phyloP scores from a whole-genome alignment of 2,329 filamentous ascomycete genomes.

The Phialemoniopsis sp. region DNA sequence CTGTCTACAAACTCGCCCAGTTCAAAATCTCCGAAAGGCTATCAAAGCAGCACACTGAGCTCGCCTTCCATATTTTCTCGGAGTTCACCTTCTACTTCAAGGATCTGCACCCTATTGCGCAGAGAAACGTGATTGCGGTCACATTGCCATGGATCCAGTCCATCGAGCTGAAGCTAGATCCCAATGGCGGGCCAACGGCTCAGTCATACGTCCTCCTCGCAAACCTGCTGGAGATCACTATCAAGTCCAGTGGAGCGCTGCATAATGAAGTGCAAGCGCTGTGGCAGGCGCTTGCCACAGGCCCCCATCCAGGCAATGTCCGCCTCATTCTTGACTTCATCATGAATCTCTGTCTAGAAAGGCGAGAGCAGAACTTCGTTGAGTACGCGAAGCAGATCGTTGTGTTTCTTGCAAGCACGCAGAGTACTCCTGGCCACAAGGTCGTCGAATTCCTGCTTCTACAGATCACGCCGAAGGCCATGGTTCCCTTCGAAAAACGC shows the following conservation, averaged over 20 bases:
- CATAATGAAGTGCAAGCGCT: slow-evolving; percentile 97
- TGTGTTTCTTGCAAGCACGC: slow-evolving; percentile 85
- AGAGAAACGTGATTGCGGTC: slow-evolving; percentile 90
- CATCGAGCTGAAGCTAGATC: slow-evolving; percentile 87
- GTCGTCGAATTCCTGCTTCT: slow-evolving; percentile 91
- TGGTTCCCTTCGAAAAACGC: slow-evolving; percentile 86
- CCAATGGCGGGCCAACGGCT: slow-evolving; percentile 84
- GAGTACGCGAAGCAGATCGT: slow-evolving; percentile 98
- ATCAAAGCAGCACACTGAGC: slow-evolving; percentile 80
- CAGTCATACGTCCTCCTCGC: slow-evolving; percentile 92
- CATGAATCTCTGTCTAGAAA: slow-evolving; percentile 87
- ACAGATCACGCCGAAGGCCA: slow-evolving; percentile 91
- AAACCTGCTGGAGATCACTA: slow-evolving; percentile 94
- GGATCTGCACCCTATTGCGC: slow-evolving; percentile 73
- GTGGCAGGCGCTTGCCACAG: slow-evolving; percentile 94
- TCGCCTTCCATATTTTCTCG: slow-evolving; percentile 92
- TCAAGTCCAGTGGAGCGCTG: slow-evolving; percentile 79
- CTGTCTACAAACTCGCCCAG: slow-evolving; percentile 95
- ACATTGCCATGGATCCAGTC: slow-evolving; percentile 95
- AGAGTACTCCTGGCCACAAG: slow-evolving; percentile 71
- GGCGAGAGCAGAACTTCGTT: slow-evolving; percentile 95
- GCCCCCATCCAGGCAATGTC: slow-evolving; percentile 89
- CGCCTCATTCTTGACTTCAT: slow-evolving; percentile 94
- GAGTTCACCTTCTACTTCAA: slow-evolving; percentile 95
- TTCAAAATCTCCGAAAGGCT: slow-evolving; percentile 93